phyloP scores from a whole-genome alignment of 768 basidiomycete species.

The Amyloporia xantha region DNA sequence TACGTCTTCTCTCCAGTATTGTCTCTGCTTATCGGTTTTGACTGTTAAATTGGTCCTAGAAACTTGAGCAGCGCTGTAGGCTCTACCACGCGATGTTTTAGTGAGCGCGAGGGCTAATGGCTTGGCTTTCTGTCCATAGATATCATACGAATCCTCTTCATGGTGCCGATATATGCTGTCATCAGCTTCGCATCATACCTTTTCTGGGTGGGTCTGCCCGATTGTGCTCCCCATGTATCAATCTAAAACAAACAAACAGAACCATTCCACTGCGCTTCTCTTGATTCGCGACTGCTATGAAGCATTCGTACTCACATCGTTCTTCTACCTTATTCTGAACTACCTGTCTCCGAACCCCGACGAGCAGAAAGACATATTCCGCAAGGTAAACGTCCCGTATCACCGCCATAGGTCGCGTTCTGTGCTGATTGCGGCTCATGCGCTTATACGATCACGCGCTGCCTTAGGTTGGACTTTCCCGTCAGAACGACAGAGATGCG shows the following conservation, averaged over 20 bases:
- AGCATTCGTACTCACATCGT: constrained; percentile 65
- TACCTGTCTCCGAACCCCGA: constrained; percentile 60
- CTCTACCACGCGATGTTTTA: not conserved
- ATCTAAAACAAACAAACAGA: constrained; percentile 27
- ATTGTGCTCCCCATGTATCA: not conserved
- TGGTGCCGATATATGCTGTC: constrained; percentile 71
- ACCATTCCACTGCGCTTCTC: constrained; percentile 62
- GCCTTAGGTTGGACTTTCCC: constrained; percentile 41
- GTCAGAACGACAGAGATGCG: constrained; percentile 41
- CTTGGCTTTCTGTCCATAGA: constrained; percentile 29
- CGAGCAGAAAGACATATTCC: constrained; percentile 55
- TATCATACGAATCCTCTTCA: constrained; percentile 67
- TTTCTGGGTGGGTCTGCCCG: constrained; percentile 48
- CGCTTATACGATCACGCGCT: too few species aligned
- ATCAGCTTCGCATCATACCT: constrained; percentile 65
- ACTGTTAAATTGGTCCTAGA: constrained; percentile 30
- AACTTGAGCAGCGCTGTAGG: constrained; percentile 64
- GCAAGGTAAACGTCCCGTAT: constrained; percentile 33
- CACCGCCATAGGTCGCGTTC: not conserved
- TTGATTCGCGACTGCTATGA: constrained; percentile 73
- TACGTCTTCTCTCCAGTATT: constrained; percentile 26
- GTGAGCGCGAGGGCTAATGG: constrained; percentile 2
- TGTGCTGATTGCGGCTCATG: not conserved
- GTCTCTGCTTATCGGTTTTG: not conserved
- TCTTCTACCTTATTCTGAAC: constrained; percentile 70